Evolutionary conservation across 2,329 filamentous ascomycete species (phyloP).

Genomic region (Microsporum audouinii): DNA sequence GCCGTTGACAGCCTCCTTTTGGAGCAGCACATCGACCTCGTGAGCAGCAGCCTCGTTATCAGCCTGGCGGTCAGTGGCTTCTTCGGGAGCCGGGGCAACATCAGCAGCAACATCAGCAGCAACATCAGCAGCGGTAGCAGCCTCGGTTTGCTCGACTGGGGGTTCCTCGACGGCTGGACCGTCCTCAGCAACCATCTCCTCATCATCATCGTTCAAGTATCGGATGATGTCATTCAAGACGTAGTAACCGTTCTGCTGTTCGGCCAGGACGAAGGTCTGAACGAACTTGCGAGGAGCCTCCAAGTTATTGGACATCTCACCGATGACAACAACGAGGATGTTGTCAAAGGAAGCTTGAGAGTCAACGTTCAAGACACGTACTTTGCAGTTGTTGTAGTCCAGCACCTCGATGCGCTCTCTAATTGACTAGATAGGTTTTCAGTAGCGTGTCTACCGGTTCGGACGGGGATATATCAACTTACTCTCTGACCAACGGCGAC

Average conservation of each 20-base stretch:
- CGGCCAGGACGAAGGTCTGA: slow-evolving; percentile 92
- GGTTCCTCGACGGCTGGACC: slow-evolving; percentile 28
- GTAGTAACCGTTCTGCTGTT: slow-evolving; percentile 94
- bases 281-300: slow-evolving; percentile 90
- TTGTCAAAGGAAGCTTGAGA: slow-evolving; percentile 84
- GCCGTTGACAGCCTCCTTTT: slow-evolving; percentile 47
- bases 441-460: neutral
- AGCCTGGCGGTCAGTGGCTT: slow-evolving; percentile 23
- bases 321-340: slow-evolving; percentile 96
- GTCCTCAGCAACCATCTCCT: slow-evolving; percentile 31
- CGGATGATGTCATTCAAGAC: slow-evolving; percentile 97
- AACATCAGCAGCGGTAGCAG: neutral
- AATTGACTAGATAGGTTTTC: slow-evolving; percentile 54
- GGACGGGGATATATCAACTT: slow-evolving; percentile 29
- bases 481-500: slow-evolving; percentile 83
- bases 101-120: slow-evolving; percentile 30
- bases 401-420: slow-evolving; percentile 88
- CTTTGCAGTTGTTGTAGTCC: slow-evolving; percentile 95
- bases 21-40: slow-evolving; percentile 63
- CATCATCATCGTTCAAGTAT: slow-evolving; percentile 73
- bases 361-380: slow-evolving; percentile 95
- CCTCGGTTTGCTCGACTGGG: slow-evolving; percentile 20
- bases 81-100: slow-evolving; percentile 32
- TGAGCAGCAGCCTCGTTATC: slow-evolving; percentile 35
- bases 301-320: slow-evolving; percentile 90